Base-by-base conservation (phyloP, 768 basidiomycete species). In the Suillus brevipes region DNA sequence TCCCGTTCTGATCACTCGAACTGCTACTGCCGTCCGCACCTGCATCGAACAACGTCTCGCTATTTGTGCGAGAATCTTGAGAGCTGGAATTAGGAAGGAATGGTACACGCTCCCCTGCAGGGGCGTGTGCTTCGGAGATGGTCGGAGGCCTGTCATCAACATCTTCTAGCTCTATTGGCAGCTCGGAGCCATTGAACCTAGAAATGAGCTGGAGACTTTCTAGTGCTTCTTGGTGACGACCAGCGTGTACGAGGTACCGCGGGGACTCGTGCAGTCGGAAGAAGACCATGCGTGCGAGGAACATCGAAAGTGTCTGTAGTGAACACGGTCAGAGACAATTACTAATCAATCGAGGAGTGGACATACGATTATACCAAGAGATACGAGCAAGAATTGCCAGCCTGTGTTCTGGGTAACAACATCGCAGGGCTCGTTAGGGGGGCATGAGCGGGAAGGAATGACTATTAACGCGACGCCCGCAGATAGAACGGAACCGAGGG, bases 261-360 rank as follows among this genome's bases (percentile, higher is more conserved):
- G 97, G 95, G 0, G 95, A 96, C 77, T 99, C 97, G 75, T 98
- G 91, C 6, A 99, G 80, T 23, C 90, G 88, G 83, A 99, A 97
- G 75, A 98, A 89, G 12, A 91, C 79, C 64, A 96, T 92, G 20
- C 97, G 91, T 13, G 88, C 88, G 37, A 92, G 72, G 74, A 95
- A 95, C 91, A 98, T 96, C 2, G 80, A 77, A 8, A 95, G 78
- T 9, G 95, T 97, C 96, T 99, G 70, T 37, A 40, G 69, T 36
- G 63, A 60, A 63, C 36, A 58, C 65, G 40, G 34, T 61, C 6
- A 34, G 61, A 58, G 14, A 13, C 36, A n/a, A 23, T n/a, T 58
- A 52, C 34, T n/a, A 37, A 62, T 47, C 55, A 56, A 62, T 56
- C 28, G 64, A n/a, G 52, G 6, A n/a, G 59, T 50, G 38, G 50